Percentiles rank a stretch among this genome's conserved stretches.
These are phyloP conservation scores for Coniella lustricola DNA, from an alignment of 2,329 filamentous ascomycete species.

Conservation along the genomic window DNA sequence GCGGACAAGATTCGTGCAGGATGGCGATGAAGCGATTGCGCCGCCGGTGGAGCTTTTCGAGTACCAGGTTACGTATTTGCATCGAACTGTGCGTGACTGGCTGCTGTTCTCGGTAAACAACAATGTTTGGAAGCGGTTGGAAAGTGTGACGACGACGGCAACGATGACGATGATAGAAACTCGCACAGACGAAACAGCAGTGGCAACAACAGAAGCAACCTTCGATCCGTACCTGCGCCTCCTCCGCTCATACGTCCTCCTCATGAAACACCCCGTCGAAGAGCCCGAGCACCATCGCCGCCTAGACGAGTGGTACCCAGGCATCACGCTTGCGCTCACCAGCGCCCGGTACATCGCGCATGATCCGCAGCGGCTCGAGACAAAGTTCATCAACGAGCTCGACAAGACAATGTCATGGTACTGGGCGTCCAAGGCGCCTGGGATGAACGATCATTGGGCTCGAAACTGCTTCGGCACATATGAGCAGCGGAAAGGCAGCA, in stretches of 20 bases:
- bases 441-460: slow-evolving; percentile 28
- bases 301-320: slow-evolving; percentile 33
- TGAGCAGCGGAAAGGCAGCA: slow-evolving; percentile 3
- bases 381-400: slow-evolving; percentile 23
- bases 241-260: slow-evolving; percentile 27
- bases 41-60: slow-evolving; percentile 3
- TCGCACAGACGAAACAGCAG: not conserved
- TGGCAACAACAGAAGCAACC: too few species aligned
- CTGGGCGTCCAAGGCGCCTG: slow-evolving; percentile 22
- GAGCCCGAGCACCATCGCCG: slow-evolving; percentile 29
- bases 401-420: slow-evolving; percentile 25
- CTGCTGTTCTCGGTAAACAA: slow-evolving; percentile 18
- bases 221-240: slow-evolving; percentile 28
- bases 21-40: not conserved
- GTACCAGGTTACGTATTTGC: slow-evolving; percentile 26
- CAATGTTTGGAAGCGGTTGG: slow-evolving; percentile 19
- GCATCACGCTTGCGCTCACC: slow-evolving; percentile 30
- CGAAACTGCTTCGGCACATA: slow-evolving; percentile 22
- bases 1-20: not conserved
- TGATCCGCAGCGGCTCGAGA: slow-evolving; percentile 17
- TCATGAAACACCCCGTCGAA: slow-evolving; percentile 27
- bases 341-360: slow-evolving; percentile 25
- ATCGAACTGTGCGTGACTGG: slow-evolving; percentile 30
- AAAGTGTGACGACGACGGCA: not conserved
- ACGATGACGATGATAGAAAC: not conserved